Conservation (phyloP, 1,284 basidiomycete species). For the Wolfiporia cocos region DNA sequence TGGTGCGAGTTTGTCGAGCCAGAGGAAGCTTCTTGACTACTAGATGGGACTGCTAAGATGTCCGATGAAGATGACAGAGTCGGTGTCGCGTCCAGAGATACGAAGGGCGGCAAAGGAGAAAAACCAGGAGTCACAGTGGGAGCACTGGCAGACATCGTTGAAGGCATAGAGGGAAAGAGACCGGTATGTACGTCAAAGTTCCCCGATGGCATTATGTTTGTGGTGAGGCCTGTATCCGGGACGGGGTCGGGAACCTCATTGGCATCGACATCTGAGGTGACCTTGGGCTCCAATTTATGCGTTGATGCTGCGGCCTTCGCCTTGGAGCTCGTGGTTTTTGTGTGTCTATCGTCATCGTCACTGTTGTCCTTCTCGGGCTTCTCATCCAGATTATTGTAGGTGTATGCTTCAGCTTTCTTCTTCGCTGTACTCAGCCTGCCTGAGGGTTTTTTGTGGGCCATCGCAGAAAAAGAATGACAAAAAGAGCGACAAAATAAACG, state of each 20-base stretch:
- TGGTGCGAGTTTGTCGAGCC: slow-evolving; percentile 11
- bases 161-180: slow-evolving; percentile 18
- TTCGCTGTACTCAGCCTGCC: slow-evolving; percentile 1
- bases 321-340: slow-evolving; percentile 16
- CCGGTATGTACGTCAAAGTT: slow-evolving; percentile 19
- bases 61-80: slow-evolving; percentile 4
- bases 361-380: slow-evolving; percentile 6
- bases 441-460: slow-evolving; percentile 3
- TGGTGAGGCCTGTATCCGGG: slow-evolving; percentile 38
- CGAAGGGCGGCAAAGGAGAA: slow-evolving; percentile 18
- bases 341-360: background rate
- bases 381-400: slow-evolving; percentile 9
- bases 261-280: slow-evolving; percentile 25
- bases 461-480: slow-evolving; percentile 7
- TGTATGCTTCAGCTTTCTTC: slow-evolving; percentile 2
- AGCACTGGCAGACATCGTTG: slow-evolving; percentile 9
- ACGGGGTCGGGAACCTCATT: slow-evolving; percentile 49
- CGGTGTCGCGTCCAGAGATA: slow-evolving; percentile 12
- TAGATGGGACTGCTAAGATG: slow-evolving; percentile 2
- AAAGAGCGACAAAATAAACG: too few relatives aligned
- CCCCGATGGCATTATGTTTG: slow-evolving; percentile 7
- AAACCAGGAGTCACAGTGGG: slow-evolving; percentile 15
- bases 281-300: slow-evolving; percentile 16
- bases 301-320: slow-evolving; percentile 20
- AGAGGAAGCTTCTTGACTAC: slow-evolving; percentile 7